Evolutionary conservation across 2,329 filamentous ascomycete genomes (phyloP).

Genomic region (Chaetomium sp.): DNA sequence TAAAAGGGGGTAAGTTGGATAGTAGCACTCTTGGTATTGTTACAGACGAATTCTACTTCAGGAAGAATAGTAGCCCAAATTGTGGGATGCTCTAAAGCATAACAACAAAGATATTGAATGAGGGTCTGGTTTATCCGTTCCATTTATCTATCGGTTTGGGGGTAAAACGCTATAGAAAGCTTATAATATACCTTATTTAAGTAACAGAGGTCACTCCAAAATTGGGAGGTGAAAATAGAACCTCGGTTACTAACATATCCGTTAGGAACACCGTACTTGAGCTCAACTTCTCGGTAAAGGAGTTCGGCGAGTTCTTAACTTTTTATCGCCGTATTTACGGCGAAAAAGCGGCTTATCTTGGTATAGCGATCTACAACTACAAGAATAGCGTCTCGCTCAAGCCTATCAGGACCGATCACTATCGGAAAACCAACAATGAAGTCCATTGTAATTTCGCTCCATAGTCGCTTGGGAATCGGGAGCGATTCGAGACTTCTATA

Average conservation of each 20-base stretch:
- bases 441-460: slow-evolving; percentile 6
- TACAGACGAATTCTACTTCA: background rate
- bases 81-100: background rate
- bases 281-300: background rate
- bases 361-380: background rate
- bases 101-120: slow-evolving; percentile 2
- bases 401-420: background rate
- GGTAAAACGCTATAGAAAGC: slow-evolving; percentile 4
- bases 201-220: slow-evolving; percentile 8
- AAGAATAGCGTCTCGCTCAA: background rate
- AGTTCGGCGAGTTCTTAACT: slow-evolving; percentile 7
- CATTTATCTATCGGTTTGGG: background rate
- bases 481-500: background rate
- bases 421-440: slow-evolving; percentile 3
- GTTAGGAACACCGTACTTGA: background rate
- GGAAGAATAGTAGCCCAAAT: slow-evolving; percentile 4
- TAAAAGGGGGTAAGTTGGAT: background rate
- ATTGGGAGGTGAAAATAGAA: background rate
- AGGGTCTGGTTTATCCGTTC: background rate
- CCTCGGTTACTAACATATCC: slow-evolving; percentile 3
- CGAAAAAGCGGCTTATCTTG: slow-evolving; percentile 11
- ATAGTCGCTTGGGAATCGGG: background rate
- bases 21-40: background rate
- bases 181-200: background rate
- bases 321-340: background rate